Percentiles rank a stretch among this genome's conserved stretches.
Conservation (phyloP, 2,329 filamentous ascomycete genomes). For the Tolypocladium ophioglossoides region DNA sequence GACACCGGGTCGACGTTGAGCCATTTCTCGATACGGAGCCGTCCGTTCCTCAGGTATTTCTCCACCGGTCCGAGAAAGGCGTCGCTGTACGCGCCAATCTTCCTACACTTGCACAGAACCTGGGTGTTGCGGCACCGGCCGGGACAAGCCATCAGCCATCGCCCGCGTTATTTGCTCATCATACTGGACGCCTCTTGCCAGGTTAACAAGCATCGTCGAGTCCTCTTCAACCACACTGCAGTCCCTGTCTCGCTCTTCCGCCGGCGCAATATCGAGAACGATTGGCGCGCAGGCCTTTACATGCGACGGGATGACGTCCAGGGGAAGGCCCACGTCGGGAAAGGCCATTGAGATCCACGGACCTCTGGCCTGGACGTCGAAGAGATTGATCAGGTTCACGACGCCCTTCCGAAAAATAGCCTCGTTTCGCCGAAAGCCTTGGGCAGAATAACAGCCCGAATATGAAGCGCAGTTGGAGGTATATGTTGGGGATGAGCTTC, state of each 20-base stretch:
- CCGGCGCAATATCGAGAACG: constrained; percentile 22
- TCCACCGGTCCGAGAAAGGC: constrained; percentile 5
- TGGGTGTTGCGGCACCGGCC: constrained; percentile 14
- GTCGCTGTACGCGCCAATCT: constrained; percentile 6
- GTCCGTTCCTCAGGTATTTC: constrained; percentile 8
- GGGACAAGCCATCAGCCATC: constrained; percentile 15
- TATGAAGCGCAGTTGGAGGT: constrained; percentile 10
- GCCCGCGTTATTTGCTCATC: constrained; percentile 9
- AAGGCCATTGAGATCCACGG: constrained; percentile 15
- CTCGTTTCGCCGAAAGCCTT: constrained; percentile 8
- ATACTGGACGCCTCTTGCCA: constrained; percentile 28
- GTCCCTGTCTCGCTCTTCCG: constrained; percentile 31
- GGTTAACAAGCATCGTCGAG: constrained; percentile 36
- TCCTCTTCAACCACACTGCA: constrained; percentile 27
- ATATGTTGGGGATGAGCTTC: constrained; percentile 29
- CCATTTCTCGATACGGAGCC: constrained; percentile 17
- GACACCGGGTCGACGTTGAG: constrained; percentile 19
- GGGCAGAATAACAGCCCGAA: constrained; percentile 6
- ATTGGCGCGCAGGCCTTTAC: constrained; percentile 31
- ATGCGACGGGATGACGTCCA: constrained; percentile 24
- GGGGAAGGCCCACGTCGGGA: constrained; percentile 17
- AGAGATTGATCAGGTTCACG: constrained; percentile 10
- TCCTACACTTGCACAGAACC: constrained; percentile 22
- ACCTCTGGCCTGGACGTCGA: constrained; percentile 4
- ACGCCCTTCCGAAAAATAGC: constrained; percentile 22